Evolutionary conservation across 768 basidiomycete genomes (phyloP), one percentile per base, ranked within the genome.

Genomic region (Boletus edulis): DNA sequence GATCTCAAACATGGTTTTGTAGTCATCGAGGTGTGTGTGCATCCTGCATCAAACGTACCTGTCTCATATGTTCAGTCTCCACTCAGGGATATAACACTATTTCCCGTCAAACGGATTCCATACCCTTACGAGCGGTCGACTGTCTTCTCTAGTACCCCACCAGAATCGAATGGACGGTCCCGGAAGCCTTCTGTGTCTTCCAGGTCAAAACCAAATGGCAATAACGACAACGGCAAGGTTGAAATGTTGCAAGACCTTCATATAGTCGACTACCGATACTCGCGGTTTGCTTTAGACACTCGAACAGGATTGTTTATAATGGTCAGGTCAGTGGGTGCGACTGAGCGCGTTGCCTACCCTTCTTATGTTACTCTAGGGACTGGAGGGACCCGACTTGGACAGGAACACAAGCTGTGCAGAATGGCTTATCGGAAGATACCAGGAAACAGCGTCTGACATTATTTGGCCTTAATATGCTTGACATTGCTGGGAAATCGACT

Each of bases 251-350:
- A 76, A 17, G 70, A 73, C 51, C 76, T 98, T 38, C 76, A 84
- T 42, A 69, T 91, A 43, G 80, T 95, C 44, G 94, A 98, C 67
- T 97, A 97, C 70, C 87, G 97, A 22, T 96, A 98, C 65, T 90
- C 89, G 18, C 82, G 91, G 14, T 97, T 94, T 72, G 87, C 89
- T 1, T 72, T 98, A 27, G 93, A 99, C 66, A 87, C 89, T 9
- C 80, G 82, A 45, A 87, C 82, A 4, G 94, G 95, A 3, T 70
- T 91, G 45, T 98, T 97, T 69, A 75, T 72, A 35, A 87, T 91
- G 79, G 78, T 91, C 49, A 84, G 86, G 94, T 94, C 73, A 24
- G 43, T 27, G 41, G 27, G n/a, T 37, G 20, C 35, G 34, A 40
- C 22, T 39, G 45, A 31, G 43, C 22, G 2, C 18, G 42, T 35